phyloP scores from a whole-genome alignment of 192 early-diverging fungal genomes.

The Rhizoclosmatium sp. region DNA sequence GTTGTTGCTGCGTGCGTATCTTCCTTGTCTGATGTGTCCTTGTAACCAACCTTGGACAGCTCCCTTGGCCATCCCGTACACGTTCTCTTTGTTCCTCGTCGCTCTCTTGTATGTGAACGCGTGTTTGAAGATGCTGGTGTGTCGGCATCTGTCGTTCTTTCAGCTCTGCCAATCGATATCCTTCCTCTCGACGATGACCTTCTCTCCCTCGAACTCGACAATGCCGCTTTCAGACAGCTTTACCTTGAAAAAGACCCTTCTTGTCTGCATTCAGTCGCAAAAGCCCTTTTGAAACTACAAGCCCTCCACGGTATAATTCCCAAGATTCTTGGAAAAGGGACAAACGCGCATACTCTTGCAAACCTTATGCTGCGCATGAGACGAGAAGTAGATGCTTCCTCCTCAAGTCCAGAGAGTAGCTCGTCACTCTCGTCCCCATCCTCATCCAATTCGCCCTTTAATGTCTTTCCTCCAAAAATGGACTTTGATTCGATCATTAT shows the following conservation, averaged over 20 bases:
- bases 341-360: slow-evolving; percentile 73
- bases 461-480: slow-evolving; percentile 58
- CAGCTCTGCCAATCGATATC: slow-evolving; percentile 89
- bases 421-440: not conserved
- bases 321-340: slow-evolving; percentile 89
- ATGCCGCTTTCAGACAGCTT: slow-evolving; percentile 78
- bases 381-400: slow-evolving; percentile 64
- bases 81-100: slow-evolving; percentile 87
- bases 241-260: slow-evolving; percentile 84
- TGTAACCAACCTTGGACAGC: not conserved
- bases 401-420: not conserved
- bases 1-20: not conserved
- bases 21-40: not conserved
- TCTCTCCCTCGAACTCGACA: slow-evolving; percentile 86
- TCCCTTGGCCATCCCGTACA: not conserved
- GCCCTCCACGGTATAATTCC: slow-evolving; percentile 89
- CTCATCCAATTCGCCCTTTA: slow-evolving; percentile 35
- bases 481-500: slow-evolving; percentile 83
- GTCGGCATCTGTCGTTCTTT: slow-evolving; percentile 82
- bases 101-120: slow-evolving; percentile 91
- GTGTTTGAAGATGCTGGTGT: slow-evolving; percentile 94
- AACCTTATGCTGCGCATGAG: slow-evolving; percentile 88
- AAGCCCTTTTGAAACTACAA: slow-evolving; percentile 90
- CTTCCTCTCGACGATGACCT: slow-evolving; percentile 92
- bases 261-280: slow-evolving; percentile 73